Evolutionary conservation across 345 rosid genomes (phyloP).

Genomic region (Pistacia vera): DNA sequence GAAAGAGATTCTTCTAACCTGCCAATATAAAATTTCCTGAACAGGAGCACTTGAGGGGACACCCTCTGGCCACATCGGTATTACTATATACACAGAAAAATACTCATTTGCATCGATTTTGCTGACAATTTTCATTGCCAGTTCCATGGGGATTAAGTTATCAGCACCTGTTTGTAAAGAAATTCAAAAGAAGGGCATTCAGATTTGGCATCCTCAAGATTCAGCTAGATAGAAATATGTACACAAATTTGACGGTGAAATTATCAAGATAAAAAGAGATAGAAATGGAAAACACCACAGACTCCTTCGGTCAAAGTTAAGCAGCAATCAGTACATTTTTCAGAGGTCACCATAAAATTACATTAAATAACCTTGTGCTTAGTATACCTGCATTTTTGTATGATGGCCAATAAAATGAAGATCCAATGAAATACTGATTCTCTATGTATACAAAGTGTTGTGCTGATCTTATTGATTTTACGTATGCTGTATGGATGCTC

Average conservation of each 20-base stretch:
- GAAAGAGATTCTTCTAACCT: slow-evolving; percentile 37
- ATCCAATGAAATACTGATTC: slow-evolving; percentile 74
- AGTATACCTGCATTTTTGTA: slow-evolving; percentile 68
- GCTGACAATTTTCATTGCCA: slow-evolving; percentile 63
- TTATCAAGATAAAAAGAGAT: not conserved
- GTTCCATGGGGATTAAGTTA: slow-evolving; percentile 66
- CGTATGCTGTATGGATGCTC: slow-evolving; percentile 70
- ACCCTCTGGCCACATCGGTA: slow-evolving; percentile 85
- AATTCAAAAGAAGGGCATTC: slow-evolving; percentile 4
- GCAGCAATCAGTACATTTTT: not conserved
- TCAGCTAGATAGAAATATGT: not conserved
- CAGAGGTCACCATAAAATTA: not conserved
- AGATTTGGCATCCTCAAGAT: not conserved
- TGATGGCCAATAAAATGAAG: slow-evolving; percentile 70
- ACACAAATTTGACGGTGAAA: not conserved
- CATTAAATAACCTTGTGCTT: not conserved
- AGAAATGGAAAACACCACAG: not conserved
- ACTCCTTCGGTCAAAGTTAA: not conserved
- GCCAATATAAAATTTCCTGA: slow-evolving; percentile 78
- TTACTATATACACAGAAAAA: slow-evolving; percentile 55
- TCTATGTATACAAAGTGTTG: slow-evolving; percentile 73
- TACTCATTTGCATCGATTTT: slow-evolving; percentile 58
- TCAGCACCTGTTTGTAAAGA: slow-evolving; percentile 53
- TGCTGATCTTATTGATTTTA: slow-evolving; percentile 74
- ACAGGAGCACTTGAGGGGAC: slow-evolving; percentile 56